Conservation (phyloP, 805 yeast genomes). For the Saturnispora galanensis region DNA sequence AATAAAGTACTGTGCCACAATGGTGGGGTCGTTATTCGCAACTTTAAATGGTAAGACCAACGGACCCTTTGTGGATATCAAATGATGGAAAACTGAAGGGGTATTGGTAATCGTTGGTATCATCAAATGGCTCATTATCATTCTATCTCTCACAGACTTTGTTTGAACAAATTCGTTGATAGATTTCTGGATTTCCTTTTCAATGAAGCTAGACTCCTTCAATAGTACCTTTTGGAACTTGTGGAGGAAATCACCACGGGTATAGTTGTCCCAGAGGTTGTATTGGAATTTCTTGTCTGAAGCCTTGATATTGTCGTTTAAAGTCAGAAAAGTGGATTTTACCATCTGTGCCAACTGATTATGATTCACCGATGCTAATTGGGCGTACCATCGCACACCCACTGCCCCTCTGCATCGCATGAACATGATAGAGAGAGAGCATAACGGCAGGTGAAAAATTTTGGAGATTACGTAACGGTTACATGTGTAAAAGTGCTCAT, state of each 20-base stretch:
- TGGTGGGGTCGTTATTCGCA: conserved; percentile 5
- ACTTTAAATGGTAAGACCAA: not conserved
- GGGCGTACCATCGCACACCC: too few species aligned
- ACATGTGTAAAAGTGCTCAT: too few species aligned
- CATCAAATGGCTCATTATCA: conserved; percentile 6
- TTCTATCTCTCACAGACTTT: not conserved
- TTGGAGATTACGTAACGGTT: too few species aligned
- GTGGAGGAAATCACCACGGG: conserved; percentile 7
- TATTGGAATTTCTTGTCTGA: not conserved
- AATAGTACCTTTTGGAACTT: conserved; percentile 4
- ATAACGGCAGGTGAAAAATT: too few species aligned
- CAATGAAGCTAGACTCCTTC: conserved; percentile 6
- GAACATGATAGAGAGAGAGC: too few species aligned
- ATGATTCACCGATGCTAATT: too few species aligned
- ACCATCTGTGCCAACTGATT: not conserved
- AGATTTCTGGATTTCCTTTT: conserved; percentile 6
- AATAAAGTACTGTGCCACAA: conserved; percentile 16
- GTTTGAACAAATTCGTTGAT: conserved; percentile 1
- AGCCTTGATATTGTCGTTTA: conserved; percentile 7
- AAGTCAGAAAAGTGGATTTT: conserved; percentile 8
- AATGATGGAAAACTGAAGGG: not conserved
- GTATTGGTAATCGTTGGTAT: conserved; percentile 11
- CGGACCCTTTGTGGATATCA: conserved; percentile 5
- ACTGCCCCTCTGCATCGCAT: too few species aligned
- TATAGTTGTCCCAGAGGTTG: too few species aligned